Evolutionary conservation across 495 filamentous ascomycete species (phyloP).

Genomic region (Aspergillus cavernicola): DNA sequence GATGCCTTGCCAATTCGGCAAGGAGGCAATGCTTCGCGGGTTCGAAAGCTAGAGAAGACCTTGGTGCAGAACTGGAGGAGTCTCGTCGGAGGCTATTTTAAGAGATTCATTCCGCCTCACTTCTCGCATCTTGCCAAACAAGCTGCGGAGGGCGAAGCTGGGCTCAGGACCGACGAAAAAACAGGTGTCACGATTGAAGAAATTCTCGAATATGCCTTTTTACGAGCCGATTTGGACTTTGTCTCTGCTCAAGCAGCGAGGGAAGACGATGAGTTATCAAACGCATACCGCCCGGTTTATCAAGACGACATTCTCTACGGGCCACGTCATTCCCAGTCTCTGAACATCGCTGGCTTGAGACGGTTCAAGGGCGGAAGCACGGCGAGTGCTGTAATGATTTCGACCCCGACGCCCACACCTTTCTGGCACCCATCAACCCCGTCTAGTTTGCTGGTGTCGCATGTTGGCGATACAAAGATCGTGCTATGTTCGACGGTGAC

Average conservation of each 20-base stretch:
- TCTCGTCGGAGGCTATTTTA: constrained; percentile 90
- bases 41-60: constrained; percentile 54
- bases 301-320: constrained; percentile 72
- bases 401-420: constrained; percentile 82
- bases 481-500: constrained; percentile 78
- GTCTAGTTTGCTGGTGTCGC: constrained; percentile 78
- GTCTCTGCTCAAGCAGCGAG: constrained; percentile 77
- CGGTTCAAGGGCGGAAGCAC: constrained; percentile 92
- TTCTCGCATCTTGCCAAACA: constrained; percentile 40
- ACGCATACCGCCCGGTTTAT: constrained; percentile 72
- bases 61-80: constrained; percentile 76
- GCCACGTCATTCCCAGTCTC: constrained; percentile 52
- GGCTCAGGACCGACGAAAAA: constrained; percentile 1
- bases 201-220: constrained; percentile 79
- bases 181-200: constrained; percentile 44
- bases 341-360: constrained; percentile 61
- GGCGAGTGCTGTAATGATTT: constrained; percentile 82
- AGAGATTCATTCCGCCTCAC: constrained; percentile 72
- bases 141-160: constrained; percentile 17
- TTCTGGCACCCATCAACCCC: constrained; percentile 91
- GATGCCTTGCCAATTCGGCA: constrained; percentile 37
- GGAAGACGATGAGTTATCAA: constrained; percentile 62
- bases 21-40: constrained; percentile 31
- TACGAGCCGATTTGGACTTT: constrained; percentile 90
- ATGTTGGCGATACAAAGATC: constrained; percentile 90